These are phyloP conservation scores for Epichloe amarillans DNA, from an alignment of 2,329 filamentous ascomycete species.

Conservation along the genomic window DNA sequence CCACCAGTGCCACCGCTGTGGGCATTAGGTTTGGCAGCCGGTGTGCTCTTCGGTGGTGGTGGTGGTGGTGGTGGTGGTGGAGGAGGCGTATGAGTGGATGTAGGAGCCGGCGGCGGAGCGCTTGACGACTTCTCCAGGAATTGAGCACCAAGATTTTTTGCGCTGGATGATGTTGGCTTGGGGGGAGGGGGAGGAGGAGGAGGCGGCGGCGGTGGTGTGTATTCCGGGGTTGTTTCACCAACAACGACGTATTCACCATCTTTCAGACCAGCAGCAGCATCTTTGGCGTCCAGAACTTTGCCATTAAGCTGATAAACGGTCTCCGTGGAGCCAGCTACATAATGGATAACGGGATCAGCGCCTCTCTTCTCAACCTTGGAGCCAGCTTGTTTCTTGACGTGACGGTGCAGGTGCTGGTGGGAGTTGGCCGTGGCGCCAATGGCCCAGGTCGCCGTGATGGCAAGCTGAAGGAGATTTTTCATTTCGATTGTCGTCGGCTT, in stretches of 20 bases:
- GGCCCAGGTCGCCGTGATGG: conserved; percentile 39
- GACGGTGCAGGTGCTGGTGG: conserved; percentile 47
- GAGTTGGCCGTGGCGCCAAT: conserved; percentile 43
- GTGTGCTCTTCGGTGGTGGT: conserved; percentile 10
- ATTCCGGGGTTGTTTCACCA: conserved; percentile 42
- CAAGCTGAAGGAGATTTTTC: conserved; percentile 24
- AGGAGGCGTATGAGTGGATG: not conserved
- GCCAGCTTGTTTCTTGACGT: conserved; percentile 39
- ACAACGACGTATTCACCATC: conserved; percentile 57
- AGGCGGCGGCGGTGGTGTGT: conserved; percentile 28
- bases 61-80: not conserved
- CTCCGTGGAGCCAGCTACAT: conserved; percentile 47
- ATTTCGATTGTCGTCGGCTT: conserved; percentile 3
- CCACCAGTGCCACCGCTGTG: conserved; percentile 10
- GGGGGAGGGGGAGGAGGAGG: conserved; percentile 22
- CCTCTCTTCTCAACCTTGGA: conserved; percentile 35
- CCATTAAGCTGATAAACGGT: conserved; percentile 62
- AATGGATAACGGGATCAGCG: conserved; percentile 33
- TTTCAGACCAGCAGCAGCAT: conserved; percentile 59
- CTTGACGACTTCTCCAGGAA: conserved; percentile 4
- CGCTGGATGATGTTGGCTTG: conserved; percentile 8
- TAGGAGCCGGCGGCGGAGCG: conserved; percentile 4
- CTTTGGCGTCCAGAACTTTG: conserved; percentile 41
- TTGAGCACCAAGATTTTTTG: conserved; percentile 1
- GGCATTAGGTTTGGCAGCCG: conserved; percentile 11